These are phyloP conservation scores for Solanum tarijense DNA, from an alignment of 257 asterid genomes.

Conservation along the genomic window DNA sequence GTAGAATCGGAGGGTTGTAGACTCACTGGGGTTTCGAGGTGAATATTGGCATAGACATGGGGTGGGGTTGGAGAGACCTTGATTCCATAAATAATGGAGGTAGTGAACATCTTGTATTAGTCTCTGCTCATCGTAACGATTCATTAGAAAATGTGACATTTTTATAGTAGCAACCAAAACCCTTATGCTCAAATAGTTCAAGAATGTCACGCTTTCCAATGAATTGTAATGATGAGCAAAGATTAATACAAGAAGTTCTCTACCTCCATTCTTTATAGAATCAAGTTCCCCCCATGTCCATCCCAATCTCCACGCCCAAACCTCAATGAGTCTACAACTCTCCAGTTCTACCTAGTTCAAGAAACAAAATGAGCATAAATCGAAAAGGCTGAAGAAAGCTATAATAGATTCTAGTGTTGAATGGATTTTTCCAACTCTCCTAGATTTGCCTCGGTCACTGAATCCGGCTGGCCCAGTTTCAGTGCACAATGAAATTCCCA, in stretches of 20 bases:
- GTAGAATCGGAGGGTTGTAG: background rate
- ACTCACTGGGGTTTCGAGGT: background rate
- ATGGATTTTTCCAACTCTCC: background rate
- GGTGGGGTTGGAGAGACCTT: background rate
- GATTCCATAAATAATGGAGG: background rate
- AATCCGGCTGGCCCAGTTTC: too few species aligned
- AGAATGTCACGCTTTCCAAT: background rate
- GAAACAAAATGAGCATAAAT: background rate
- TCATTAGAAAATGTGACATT: too few species aligned
- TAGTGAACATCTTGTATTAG: background rate
- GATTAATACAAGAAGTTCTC: background rate
- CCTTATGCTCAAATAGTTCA: background rate
- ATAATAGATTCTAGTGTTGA: background rate
- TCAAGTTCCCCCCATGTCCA: background rate
- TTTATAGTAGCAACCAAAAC: background rate
- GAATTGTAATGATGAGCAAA: background rate
- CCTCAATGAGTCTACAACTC: background rate
- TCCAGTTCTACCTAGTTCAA: background rate
- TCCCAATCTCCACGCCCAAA: background rate
- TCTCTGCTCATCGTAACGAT: background rate
- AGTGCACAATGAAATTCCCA: too few species aligned
- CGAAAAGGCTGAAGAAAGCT: background rate
- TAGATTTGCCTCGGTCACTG: background rate
- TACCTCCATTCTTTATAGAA: background rate
- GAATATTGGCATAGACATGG: background rate